These are phyloP conservation scores for Solanum chilense DNA, from an alignment of 257 asterid genomes.

Conservation along the genomic window DNA sequence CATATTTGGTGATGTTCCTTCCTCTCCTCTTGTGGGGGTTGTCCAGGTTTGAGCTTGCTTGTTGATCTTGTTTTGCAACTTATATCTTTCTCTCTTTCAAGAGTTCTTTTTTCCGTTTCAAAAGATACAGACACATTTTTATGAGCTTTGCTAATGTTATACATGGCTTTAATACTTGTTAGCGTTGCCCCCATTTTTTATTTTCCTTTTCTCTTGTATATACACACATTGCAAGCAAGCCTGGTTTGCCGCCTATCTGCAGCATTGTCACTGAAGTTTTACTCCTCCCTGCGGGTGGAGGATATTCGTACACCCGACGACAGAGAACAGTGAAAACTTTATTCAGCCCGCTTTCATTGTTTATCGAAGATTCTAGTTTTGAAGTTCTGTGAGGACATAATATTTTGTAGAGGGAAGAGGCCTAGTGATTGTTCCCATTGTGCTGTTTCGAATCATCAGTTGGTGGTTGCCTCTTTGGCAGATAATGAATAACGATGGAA, in stretches of 20 bases:
- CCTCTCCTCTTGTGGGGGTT: conserved; percentile 92
- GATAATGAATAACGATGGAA: background rate
- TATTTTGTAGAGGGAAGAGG: background rate
- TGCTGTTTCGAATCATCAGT: background rate
- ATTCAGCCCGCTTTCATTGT: background rate
- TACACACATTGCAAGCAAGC: background rate
- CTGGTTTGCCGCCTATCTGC: background rate
- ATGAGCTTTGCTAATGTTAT: background rate
- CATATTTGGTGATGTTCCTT: conserved; percentile 89
- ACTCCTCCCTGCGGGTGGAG: background rate
- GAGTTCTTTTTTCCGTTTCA: background rate
- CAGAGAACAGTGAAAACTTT: background rate
- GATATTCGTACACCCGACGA: background rate
- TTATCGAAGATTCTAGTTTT: background rate
- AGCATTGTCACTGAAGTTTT: background rate
- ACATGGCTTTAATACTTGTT: background rate
- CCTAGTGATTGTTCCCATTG: background rate
- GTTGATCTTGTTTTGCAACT: background rate
- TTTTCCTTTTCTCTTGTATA: background rate
- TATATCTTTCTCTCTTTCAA: background rate
- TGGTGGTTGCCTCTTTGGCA: background rate
- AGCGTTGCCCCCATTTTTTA: background rate
- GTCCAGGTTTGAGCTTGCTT: conserved; percentile 51
- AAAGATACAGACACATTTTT: background rate
- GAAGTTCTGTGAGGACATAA: background rate